Evolutionary conservation across 805 yeast species (phyloP), one percentile per base, ranked within the genome.

Genomic region (Teunomyces stri): DNA sequence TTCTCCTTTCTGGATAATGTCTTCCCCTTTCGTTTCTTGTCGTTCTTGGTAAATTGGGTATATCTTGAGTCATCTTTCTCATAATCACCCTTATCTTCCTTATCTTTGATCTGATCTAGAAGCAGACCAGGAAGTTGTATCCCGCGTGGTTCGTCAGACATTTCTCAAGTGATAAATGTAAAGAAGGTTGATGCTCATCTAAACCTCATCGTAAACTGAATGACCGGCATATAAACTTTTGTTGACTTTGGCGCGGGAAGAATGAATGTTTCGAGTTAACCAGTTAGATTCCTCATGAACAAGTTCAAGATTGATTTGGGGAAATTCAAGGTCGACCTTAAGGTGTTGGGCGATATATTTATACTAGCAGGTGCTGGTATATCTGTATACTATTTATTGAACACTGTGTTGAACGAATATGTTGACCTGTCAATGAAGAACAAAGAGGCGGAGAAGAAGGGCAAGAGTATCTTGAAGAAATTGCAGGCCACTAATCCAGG

Each of bases 351-450:
- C n/a, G 76, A 72, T 51, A 48, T 68, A 28, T 65, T 70, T 47
- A 64, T 72, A 44, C 62, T 73, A 40, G 70, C 75, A 3, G 76
- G 90, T 16, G 87, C 91, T 2, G 83, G 89, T 1, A 72, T 85
- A 31, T 83, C 90, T 2, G 75, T 85, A 50, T 87, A 86, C 60
- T 87, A 84, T 57, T 65, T 85, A 58, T 58, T 85, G 28, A 69
- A 65, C 51, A 70, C 69, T 31, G 61, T 72, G 5, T 54, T 72
- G 18, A 68, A 65, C 45, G 76, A 71, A 29, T 57, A 60, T 18
- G 51, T 59, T 31, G 76, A 70, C 41, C 56, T 54, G 30, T 56
- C 68, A 5, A 60, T 64, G 5, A 62, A 64, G 77, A 61, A 77
- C 81, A 51, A 82, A 80, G 76, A 82, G 74, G 59, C 81, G 74